phyloP scores from a whole-genome alignment of 2,329 filamentous ascomycete species.

The Ophiocordyceps robertsii region DNA sequence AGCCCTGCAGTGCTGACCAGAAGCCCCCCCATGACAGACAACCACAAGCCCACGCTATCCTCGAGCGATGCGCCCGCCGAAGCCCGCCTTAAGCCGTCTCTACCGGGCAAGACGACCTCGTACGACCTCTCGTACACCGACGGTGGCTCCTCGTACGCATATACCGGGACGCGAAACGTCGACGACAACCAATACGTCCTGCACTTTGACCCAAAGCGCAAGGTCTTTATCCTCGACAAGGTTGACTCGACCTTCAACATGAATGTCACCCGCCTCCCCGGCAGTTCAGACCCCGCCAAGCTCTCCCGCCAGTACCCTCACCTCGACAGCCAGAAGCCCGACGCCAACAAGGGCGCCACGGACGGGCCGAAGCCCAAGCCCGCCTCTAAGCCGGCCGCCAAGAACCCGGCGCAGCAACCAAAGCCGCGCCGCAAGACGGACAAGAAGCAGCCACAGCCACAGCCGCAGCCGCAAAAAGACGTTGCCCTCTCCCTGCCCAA shows the following conservation, averaged over 20 bases:
- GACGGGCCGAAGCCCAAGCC: slow-evolving; percentile 8
- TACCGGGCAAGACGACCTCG: slow-evolving; percentile 33
- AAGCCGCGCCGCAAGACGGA: slow-evolving; percentile 10
- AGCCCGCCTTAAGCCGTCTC: slow-evolving; percentile 37
- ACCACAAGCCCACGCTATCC: slow-evolving; percentile 43
- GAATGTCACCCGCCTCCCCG: slow-evolving; percentile 63
- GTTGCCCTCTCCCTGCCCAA: slow-evolving; percentile 20
- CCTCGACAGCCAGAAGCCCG: slow-evolving; percentile 25
- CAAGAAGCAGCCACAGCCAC: slow-evolving; percentile 21
- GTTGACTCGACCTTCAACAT: slow-evolving; percentile 75
- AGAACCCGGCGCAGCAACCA: slow-evolving; percentile 3
- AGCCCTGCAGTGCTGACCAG: neutral
- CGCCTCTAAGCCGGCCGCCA: slow-evolving; percentile 9
- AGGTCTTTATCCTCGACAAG: slow-evolving; percentile 71
- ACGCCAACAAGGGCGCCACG: slow-evolving; percentile 10
- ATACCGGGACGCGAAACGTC: slow-evolving; percentile 43
- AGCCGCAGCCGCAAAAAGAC: slow-evolving; percentile 20
- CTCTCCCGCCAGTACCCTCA: slow-evolving; percentile 56
- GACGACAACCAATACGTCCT: slow-evolving; percentile 50
- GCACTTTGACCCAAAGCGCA: slow-evolving; percentile 60
- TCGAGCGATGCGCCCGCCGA: slow-evolving; percentile 32
- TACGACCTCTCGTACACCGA: slow-evolving; percentile 43
- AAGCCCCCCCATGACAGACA: slow-evolving; percentile 28
- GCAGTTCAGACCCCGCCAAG: slow-evolving; percentile 47
- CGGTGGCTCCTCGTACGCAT: slow-evolving; percentile 43